phyloP scores from a whole-genome alignment of 1,139 yeast species.

The Diutina neorugosa region DNA sequence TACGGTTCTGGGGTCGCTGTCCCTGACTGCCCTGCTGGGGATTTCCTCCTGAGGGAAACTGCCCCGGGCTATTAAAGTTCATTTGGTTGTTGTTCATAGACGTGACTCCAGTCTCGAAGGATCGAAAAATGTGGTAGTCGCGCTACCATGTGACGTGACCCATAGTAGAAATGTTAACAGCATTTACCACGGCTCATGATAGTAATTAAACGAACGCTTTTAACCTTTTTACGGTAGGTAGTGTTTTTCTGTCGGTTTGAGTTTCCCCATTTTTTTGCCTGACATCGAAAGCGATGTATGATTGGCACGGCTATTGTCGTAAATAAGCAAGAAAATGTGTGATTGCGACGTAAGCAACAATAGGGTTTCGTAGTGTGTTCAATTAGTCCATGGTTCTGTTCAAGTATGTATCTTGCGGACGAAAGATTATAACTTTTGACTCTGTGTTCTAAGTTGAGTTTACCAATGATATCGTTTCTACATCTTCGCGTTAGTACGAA shows the following conservation, averaged over 20 bases:
- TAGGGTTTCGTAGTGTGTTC: not conserved
- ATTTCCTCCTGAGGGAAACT: not conserved
- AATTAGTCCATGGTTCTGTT: no score
- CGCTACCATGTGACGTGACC: not conserved
- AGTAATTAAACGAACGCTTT: no score
- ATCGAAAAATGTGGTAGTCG: not conserved
- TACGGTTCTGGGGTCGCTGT: not conserved
- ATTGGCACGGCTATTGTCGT: not conserved
- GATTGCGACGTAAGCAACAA: not conserved
- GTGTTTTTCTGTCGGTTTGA: no score
- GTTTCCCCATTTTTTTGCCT: not conserved
- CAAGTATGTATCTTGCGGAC: no score
- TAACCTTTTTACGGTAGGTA: no score
- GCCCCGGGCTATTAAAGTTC: constrained; percentile 1
- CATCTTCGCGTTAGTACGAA: not conserved
- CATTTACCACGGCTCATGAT: no score
- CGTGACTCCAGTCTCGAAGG: not conserved
- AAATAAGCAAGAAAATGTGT: not conserved
- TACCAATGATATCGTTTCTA: no score
- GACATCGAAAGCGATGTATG: not conserved
- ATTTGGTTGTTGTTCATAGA: constrained; percentile 1
- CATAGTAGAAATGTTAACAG: not conserved
- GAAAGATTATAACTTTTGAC: no score
- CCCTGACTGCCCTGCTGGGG: not conserved
- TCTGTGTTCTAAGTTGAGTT: no score